Base-by-base conservation (phyloP, 2,329 filamentous ascomycete species). In the Chlorencoelia australis region DNA sequence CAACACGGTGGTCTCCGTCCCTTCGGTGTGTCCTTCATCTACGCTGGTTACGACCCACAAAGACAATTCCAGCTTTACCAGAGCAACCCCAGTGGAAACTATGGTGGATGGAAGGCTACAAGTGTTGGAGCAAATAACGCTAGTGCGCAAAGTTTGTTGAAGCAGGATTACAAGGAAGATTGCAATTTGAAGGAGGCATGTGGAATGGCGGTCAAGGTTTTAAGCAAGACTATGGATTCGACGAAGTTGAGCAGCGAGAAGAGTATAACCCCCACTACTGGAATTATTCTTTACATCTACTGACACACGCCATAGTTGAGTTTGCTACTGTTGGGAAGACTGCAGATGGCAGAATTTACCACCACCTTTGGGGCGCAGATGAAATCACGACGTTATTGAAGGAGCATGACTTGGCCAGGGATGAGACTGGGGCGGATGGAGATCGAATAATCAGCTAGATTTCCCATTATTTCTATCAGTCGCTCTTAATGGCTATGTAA, bases 191-290 rank as follows among this genome's bases (percentile, higher is more conserved):
- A 94, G 68, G 91, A 98, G 68, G 91, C 93, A 4, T 98, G 91
- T 60, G 87, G 82, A 37, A 82, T 95, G 72, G 91, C 91, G 8
- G 91, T 98, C 60, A 98, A 98, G 74, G 91, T 98, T 46, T 67
- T 98, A 49, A 96, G 91, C 74, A 98, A 98, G 79, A 98, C 91
- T 5, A 98, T 98, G 93, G 91, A 98, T 62, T 94, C 88, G 37
- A 96, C 89, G 37, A 98, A 95, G 72, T 67, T 98, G 58, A 95
- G 87, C 69, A 94, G 87, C 58, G 91, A 98, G 73, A 98, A 98
- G 76, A 94, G 88, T 94, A 67, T 63, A 84, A n/a, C n/a, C n/a
- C n/a, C 7, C 13, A 19, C 29, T 31, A 17, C 16, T 19, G 29
- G 29, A 7, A 11, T 16, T 16, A 7, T 19, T n/a, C n/a, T n/a